These are phyloP conservation scores for Monosporozyma siamensis DNA, from an alignment of 805 yeast species.

Conservation along the genomic window DNA sequence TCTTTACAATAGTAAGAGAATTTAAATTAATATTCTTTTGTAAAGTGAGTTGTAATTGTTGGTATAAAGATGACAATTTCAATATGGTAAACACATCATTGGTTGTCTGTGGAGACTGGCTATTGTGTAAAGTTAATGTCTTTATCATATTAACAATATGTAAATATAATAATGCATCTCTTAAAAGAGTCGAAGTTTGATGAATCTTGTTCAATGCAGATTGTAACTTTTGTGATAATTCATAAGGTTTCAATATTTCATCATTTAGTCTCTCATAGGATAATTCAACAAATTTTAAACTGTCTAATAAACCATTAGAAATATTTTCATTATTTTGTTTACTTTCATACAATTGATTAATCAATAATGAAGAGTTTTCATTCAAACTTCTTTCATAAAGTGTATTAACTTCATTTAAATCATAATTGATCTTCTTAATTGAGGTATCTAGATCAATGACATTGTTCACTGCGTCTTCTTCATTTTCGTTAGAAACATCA, in stretches of 20 bases:
- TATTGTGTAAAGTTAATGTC: slow-evolving; percentile 4
- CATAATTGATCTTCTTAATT: slow-evolving; percentile 24
- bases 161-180: slow-evolving; percentile 23
- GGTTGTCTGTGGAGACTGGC: not conserved
- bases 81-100: slow-evolving; percentile 6
- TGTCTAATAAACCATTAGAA: slow-evolving; percentile 14
- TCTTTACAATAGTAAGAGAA: slow-evolving; percentile 21
- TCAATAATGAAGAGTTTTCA: slow-evolving; percentile 16
- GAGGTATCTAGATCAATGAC: slow-evolving; percentile 25
- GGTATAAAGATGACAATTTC: slow-evolving; percentile 19
- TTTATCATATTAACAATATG: slow-evolving; percentile 21
- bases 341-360: slow-evolving; percentile 19
- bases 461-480: slow-evolving; percentile 2
- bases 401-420: slow-evolving; percentile 20
- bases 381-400: slow-evolving; percentile 17
- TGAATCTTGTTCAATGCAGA: slow-evolving; percentile 26
- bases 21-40: slow-evolving; percentile 21
- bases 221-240: slow-evolving; percentile 23
- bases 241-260: slow-evolving; percentile 25
- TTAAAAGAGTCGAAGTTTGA: slow-evolving; percentile 25
- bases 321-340: slow-evolving; percentile 10
- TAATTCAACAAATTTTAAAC: slow-evolving; percentile 22
- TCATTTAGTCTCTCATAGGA: slow-evolving; percentile 26
- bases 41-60: slow-evolving; percentile 20
- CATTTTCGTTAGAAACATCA: slow-evolving; percentile 6